Base-by-base conservation (phyloP, 331 rosid genomes). In the Cydonia oblonga region DNA sequence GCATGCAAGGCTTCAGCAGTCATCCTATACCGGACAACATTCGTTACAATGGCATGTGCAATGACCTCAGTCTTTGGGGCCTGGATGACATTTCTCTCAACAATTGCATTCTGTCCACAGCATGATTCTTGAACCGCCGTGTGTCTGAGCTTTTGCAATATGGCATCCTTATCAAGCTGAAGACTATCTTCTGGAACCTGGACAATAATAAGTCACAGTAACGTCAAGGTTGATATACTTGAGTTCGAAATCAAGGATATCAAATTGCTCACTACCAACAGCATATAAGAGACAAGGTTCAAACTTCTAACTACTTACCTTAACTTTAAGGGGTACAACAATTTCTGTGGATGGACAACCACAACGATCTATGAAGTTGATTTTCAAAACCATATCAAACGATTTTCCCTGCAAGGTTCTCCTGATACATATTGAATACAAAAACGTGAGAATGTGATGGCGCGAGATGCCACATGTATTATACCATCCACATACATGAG, bases 301-400 rank as follows among this genome's bases (percentile, higher is more conserved):
- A 6, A 25, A 69, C 57, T 33, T 79, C 82, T 22, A 25, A 79
- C 84, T 89, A 69, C 42, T 38, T 3, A 93, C 98, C 91, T 80
- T 79, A 82, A 87, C 89, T 82, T 91, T 96, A 51, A 93, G 75
- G 0, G 90, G 92, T 77, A 89, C 72, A 61, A 85, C 89, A 58
- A 89, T 79, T 85, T 89, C 90, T 33, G 73, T 79, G 32, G 82
- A 70, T 19, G 85, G 80, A 75, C 97, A 87, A 56, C 90, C 89
- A 42, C 98, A 93, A 74, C 98, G 96, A 56, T 91, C 92, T 18
- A 91, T 82, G 69, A 89, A 93, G 80, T 84, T 86, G 88, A 93
- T 77, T 73, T 85, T 91, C 82, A 93, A 86, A 73, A 86, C 91
- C 89, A 93, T 76, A 77, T 93, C 97, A 80, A 93, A 82, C 72